Percentiles rank a stretch among this genome's conserved stretches.
Evolutionary conservation across 176 grass and related monocot species (phyloP).

Genomic region (Poa pratensis): DNA sequence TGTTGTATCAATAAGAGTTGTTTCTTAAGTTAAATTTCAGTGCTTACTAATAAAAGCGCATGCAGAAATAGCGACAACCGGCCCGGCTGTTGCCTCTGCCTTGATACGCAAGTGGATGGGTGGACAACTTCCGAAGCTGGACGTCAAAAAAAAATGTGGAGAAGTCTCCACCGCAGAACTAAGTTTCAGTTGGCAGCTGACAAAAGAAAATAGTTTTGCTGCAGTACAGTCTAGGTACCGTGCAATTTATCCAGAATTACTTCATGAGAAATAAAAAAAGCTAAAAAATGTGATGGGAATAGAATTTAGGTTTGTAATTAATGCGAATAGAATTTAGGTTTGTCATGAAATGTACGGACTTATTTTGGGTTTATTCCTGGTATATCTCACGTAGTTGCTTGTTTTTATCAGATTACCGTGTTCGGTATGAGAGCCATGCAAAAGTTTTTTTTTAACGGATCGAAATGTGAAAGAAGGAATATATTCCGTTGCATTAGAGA

Average conservation of each 20-base stretch:
- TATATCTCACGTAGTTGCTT: constrained; percentile 24
- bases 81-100: no score
- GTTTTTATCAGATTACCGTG: constrained; percentile 19
- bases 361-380: constrained; percentile 37
- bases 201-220: not conserved
- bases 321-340: not conserved
- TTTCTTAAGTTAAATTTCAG: not conserved
- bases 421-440: constrained; percentile 12
- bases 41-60: not conserved
- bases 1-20: not conserved
- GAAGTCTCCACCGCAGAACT: not conserved
- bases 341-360: constrained; percentile 6
- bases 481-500: constrained; percentile 22
- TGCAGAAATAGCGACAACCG: not conserved
- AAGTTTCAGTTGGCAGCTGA: not conserved
- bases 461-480: not conserved
- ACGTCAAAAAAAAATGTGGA: not conserved
- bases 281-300: not conserved
- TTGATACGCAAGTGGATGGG: no score
- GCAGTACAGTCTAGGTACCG: not conserved
- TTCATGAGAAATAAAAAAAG: not conserved
- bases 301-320: not conserved
- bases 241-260: constrained; percentile 8
- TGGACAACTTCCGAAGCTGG: no score
- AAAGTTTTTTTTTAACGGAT: not conserved